phyloP scores from a whole-genome alignment of 176 grass and related monocot genomes.

The Secale cereale region DNA sequence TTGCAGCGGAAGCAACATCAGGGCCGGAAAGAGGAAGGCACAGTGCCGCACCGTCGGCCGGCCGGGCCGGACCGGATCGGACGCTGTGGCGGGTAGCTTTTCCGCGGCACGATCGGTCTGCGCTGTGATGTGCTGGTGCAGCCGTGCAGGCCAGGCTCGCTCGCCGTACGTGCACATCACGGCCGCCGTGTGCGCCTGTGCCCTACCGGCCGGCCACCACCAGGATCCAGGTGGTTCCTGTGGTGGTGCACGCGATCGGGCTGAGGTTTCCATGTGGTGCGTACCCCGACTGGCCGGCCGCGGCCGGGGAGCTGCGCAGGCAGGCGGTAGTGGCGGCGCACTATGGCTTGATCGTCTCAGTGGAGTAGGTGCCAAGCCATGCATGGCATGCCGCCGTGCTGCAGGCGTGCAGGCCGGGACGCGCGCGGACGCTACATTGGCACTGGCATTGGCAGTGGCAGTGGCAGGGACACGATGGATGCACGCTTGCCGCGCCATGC shows the following conservation, averaged over 20 bases:
- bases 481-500: neutral
- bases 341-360: neutral
- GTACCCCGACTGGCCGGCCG: too few relatives aligned
- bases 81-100: neutral
- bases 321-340: neutral
- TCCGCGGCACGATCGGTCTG: neutral
- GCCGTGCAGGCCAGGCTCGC: too few relatives aligned
- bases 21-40: neutral
- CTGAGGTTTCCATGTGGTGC: too few relatives aligned
- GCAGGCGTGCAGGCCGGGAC: neutral
- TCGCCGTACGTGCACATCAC: neutral
- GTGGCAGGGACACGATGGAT: neutral
- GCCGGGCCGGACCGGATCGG: neutral
- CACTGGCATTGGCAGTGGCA: neutral
- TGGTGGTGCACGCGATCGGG: neutral
- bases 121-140: neutral
- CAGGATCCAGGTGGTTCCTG: neutral
- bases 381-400: neutral
- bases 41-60: neutral
- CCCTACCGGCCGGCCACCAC: neutral
- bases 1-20: conserved; percentile 7
- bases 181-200: neutral
- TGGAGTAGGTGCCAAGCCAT: neutral
- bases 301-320: neutral
- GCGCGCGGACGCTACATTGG: neutral